phyloP scores from a whole-genome alignment of 306 rosid species.

The Lithocarpus polystachyus region DNA sequence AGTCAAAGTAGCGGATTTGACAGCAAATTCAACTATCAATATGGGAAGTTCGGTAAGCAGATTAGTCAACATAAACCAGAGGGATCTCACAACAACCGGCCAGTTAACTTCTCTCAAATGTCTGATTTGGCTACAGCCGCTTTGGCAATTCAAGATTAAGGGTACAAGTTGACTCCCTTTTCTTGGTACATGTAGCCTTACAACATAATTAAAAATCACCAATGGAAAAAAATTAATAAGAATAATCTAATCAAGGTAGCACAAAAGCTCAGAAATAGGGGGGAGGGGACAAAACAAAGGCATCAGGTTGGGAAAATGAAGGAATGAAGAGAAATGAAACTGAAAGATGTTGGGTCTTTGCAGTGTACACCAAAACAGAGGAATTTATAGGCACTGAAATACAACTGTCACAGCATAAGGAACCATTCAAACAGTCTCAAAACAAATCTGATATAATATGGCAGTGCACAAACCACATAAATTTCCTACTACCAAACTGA shows the following conservation, averaged over 20 bases:
- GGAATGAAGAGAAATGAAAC: not conserved
- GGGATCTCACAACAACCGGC: conserved; percentile 62
- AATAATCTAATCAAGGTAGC: too few species aligned
- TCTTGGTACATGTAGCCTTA: conserved; percentile 78
- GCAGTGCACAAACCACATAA: too few species aligned
- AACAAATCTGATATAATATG: not conserved
- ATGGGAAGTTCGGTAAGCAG: conserved; percentile 93
- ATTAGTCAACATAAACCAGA: conserved; percentile 48
- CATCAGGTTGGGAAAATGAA: not conserved
- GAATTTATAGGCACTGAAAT: not conserved
- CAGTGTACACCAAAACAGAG: not conserved
- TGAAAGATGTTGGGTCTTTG: not conserved
- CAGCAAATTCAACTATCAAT: conserved; percentile 13
- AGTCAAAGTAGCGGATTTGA: not conserved
- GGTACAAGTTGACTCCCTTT: conserved; percentile 48
- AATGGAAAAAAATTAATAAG: not conserved
- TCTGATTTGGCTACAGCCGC: conserved; percentile 70
- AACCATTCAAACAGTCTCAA: not conserved
- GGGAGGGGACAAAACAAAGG: not conserved
- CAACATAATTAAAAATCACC: not conserved
- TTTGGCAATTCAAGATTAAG: conserved; percentile 75
- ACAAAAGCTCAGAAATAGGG: not conserved
- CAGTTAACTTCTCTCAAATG: conserved; percentile 49
- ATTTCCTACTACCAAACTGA: too few species aligned
- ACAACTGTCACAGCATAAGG: not conserved